These are phyloP conservation scores for Chlorella sp. DNA, from an alignment of 139 green algal genomes.

Conservation along the genomic window DNA sequence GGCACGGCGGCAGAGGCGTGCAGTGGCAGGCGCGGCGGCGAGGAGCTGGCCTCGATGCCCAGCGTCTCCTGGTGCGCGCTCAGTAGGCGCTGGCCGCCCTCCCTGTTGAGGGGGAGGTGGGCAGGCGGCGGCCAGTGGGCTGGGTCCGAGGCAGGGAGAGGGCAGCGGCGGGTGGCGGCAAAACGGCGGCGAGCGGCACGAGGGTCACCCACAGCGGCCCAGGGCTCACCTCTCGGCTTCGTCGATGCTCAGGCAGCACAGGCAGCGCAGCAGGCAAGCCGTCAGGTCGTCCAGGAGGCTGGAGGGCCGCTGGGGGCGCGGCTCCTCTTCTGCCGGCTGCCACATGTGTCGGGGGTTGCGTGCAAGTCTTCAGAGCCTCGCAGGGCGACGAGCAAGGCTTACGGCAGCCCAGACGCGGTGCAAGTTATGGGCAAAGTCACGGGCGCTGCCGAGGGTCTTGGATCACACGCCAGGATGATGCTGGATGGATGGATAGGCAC, in stretches of 20 bases:
- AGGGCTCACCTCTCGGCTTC: not conserved
- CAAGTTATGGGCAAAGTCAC: not conserved
- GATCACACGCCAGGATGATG: too few relatives aligned
- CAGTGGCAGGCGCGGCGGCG: conserved; percentile 6
- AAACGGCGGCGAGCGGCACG: not conserved
- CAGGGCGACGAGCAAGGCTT: too few relatives aligned
- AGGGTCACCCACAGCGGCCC: not conserved
- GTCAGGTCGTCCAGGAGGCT: not conserved
- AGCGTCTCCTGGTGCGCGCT: not conserved
- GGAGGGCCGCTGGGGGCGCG: not conserved
- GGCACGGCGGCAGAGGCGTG: too few relatives aligned
- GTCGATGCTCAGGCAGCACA: not conserved
- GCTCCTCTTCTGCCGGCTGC: not conserved
- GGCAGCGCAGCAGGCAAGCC: conserved; percentile 2
- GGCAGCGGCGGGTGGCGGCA: not conserved
- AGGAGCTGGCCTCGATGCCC: conserved; percentile 2
- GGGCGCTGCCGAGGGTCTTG: not conserved
- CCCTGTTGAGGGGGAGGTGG: too few relatives aligned
- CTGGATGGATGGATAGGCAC: too few relatives aligned
- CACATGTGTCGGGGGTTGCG: not conserved
- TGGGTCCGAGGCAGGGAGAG: too few relatives aligned
- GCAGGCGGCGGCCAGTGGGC: too few relatives aligned
- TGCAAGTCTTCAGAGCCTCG: not conserved
- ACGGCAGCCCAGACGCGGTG: not conserved
- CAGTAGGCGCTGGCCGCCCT: conserved; percentile 11